Base-by-base conservation (phyloP, 2,329 filamentous ascomycete species). In the Penicillium olsonii region DNA sequence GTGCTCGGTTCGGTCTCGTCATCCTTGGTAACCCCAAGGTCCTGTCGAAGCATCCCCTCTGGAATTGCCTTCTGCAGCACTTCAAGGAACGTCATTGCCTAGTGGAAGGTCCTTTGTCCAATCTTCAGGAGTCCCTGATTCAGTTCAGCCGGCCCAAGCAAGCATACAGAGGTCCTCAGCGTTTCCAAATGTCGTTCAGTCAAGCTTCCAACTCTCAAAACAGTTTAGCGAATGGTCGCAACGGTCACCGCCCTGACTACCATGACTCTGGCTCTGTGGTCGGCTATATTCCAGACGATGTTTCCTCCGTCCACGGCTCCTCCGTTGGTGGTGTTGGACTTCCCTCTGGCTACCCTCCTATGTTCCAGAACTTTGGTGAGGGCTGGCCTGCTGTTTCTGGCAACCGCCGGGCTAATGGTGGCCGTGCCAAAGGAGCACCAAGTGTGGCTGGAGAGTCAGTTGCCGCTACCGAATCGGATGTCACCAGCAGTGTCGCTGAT, bases 1-100 rank as follows among this genome's bases (percentile, higher is more conserved):
- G 94, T 77, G 94, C 94, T 55, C 97, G 96, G 74, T 99, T 92
- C 65, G 94, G 94, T 50, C 78, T 97, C 26, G 94, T 96, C 52
- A 96, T 99, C 66, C 84, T 99, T 8, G 94, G 94, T 56, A 99
- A 99, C 66, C 94, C 94, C 26, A 97, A 97, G 75, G 92, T 99
- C 31, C 77, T 99, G 37, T 94, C 92, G 34, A 99, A 99, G 78
- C 94, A 99, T 68, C 94, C 95, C 55, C 80, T 99, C 33, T 99
- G 94, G 94, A 94, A 99, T 69, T 92, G 92, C 65, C 83, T 99
- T 20, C 79, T 99, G 29, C 81, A 92, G 33, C 94, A 99, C 71
- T 99, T 96, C 81, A 97, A 97, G 78, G 92, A 97, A 69, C 86
- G 85, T 62, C 95, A 95, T 64, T 97, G 92, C 68, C 83, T 99